These are phyloP conservation scores for Starmerella floricola DNA, from an alignment of 805 yeast species.

Conservation along the genomic window DNA sequence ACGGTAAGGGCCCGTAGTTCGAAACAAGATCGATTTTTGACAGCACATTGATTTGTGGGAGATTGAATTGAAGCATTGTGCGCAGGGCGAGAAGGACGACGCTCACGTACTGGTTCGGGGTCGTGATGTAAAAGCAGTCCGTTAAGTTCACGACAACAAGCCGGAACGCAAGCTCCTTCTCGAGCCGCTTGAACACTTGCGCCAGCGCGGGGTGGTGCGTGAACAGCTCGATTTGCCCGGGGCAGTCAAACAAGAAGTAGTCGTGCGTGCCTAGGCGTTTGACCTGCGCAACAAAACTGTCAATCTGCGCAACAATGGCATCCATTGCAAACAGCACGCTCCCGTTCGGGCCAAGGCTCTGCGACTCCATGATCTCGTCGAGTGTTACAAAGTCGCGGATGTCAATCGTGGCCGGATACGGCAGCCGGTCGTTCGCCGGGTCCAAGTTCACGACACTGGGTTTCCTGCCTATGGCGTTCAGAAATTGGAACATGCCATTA, in stretches of 20 bases:
- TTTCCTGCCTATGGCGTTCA: constrained; percentile 87
- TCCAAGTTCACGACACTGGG: constrained; percentile 78
- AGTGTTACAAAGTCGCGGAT: constrained; percentile 63
- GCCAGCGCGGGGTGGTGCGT: constrained; percentile 74
- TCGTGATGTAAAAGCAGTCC: constrained; percentile 68
- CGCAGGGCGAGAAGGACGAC: constrained; percentile 67
- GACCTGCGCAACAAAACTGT: constrained; percentile 46
- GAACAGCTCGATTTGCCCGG: constrained; percentile 92
- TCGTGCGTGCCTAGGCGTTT: constrained; percentile 44
- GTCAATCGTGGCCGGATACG: constrained; percentile 65
- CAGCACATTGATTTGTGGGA: constrained; percentile 87
- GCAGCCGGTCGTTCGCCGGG: constrained; percentile 70
- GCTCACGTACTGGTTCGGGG: constrained; percentile 83
- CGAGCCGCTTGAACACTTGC: constrained; percentile 52
- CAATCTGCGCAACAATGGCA: constrained; percentile 42
- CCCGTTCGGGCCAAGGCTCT: constrained; percentile 75
- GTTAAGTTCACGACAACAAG: constrained; percentile 63
- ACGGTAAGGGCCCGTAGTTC: constrained; percentile 65
- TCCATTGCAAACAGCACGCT: constrained; percentile 85
- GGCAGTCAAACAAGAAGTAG: constrained; percentile 64
- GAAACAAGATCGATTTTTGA: constrained; percentile 78
- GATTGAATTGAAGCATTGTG: constrained; percentile 82
- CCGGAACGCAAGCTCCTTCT: constrained; percentile 54
- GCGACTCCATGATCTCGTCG: constrained; percentile 66
- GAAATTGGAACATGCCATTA: constrained; percentile 79